A percentile compares a stretch with the other conserved stretches of the same genome.
phyloP scores from a whole-genome alignment of 768 basidiomycete genomes.

The Hericium rajendrae region DNA sequence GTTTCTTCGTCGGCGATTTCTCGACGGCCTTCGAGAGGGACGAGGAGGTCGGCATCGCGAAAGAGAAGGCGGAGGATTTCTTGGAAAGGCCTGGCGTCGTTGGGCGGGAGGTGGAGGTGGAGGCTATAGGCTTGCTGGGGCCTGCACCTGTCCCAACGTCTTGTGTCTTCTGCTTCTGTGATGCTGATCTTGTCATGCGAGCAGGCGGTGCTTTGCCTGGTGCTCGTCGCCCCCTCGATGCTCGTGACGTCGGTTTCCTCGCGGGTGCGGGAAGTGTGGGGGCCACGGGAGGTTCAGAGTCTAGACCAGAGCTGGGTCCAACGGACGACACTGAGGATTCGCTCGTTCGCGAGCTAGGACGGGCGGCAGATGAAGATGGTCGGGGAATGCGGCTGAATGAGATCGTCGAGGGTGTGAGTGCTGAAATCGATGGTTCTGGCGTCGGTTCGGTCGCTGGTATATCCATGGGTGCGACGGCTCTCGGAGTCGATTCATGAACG shows the following conservation, averaged over 20 bases:
- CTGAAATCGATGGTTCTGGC: neutral
- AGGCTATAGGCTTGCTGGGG: neutral
- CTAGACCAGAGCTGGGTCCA: neutral
- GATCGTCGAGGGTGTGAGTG: neutral
- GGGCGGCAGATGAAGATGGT: neutral
- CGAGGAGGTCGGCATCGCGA: slow-evolving; percentile 14
- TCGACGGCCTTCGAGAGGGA: slow-evolving; percentile 8
- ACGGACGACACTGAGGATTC: neutral
- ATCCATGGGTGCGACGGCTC: neutral
- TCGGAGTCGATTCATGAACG: neutral
- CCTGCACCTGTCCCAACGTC: neutral
- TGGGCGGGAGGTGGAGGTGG: neutral
- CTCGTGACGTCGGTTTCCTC: neutral
- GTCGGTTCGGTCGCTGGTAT: neutral
- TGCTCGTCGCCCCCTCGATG: neutral
- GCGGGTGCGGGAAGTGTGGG: neutral
- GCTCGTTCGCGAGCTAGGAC: neutral
- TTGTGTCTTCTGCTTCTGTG: neutral
- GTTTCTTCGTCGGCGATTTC: slow-evolving; percentile 5
- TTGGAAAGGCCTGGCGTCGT: slow-evolving; percentile 3
- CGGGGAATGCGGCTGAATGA: neutral
- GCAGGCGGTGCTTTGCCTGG: neutral
- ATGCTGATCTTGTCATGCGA: neutral
- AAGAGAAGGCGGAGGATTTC: slow-evolving; percentile 8
- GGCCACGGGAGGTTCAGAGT: neutral